Evolutionary conservation across 2,329 filamentous ascomycete species (phyloP).

Genomic region (Cyphellophora europaea): DNA sequence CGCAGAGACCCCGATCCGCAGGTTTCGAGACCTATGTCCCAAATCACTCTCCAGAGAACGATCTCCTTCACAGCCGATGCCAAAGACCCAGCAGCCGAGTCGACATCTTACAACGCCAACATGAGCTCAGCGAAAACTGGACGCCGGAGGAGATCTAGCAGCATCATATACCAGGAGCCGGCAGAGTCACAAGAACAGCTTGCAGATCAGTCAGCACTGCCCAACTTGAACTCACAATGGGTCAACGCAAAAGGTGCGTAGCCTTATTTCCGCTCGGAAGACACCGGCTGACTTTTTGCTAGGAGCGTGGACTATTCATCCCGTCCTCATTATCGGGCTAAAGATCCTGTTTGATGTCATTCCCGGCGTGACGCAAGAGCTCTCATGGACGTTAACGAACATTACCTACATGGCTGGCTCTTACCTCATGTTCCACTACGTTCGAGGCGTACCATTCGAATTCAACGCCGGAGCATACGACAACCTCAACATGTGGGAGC

Average conservation of each 20-base stretch:
- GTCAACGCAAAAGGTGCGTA: conserved; percentile 92
- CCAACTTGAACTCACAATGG: conserved; percentile 97
- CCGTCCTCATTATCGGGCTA: conserved; percentile 79
- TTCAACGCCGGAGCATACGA: conserved; percentile 98
- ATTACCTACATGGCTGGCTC: conserved; percentile 98
- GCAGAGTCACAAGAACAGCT: conserved; percentile 95
- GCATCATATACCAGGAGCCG: conserved; percentile 96
- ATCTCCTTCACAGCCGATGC: conserved; percentile 83
- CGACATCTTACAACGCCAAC: conserved; percentile 41
- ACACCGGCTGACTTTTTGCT: conserved; percentile 5
- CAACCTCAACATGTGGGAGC: conserved; percentile 99
- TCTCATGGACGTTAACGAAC: conserved; percentile 97
- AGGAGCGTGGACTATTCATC: conserved; percentile 98
- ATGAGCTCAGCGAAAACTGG: conserved; percentile 57
- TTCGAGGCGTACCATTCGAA: conserved; percentile 94
- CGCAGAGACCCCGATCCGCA: no score
- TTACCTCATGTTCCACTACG: conserved; percentile 99
- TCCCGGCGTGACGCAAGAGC: conserved; percentile 92
- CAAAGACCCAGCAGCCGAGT: conserved; percentile 52
- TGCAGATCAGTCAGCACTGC: conserved; percentile 87
- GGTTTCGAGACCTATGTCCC: conserved; percentile 17
- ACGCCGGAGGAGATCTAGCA: conserved; percentile 89
- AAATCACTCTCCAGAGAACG: conserved; percentile 78
- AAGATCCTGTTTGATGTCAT: conserved; percentile 98
- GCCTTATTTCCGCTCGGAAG: background rate